Base-by-base conservation (phyloP, 352 stramenopile species). In the Elongisporangium prolatum region DNA sequence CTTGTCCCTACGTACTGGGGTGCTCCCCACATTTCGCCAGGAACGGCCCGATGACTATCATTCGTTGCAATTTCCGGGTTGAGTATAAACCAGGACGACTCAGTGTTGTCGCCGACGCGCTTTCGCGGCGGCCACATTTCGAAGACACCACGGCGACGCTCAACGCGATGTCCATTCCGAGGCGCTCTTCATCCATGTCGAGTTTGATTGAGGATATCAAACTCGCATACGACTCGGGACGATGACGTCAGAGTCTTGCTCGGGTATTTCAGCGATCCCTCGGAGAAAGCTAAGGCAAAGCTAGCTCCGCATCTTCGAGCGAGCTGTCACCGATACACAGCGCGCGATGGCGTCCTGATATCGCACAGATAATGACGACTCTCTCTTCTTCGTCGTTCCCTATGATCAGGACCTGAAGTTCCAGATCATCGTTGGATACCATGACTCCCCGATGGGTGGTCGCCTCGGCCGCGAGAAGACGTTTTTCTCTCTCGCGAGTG, bases 1-100 rank as follows among this genome's bases (percentile, higher is more conserved):
- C 56, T 25, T 75, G n/a, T n/a, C 61, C 0, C 24, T 70, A 24
- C 52, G 59, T 34, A 67, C 55, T 8, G 55, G 59, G 22, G 58
- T 54, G 1, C 56, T 18, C 64, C 53, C 17, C 56, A 58, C 24
- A 48, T 71, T 50, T 63, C 54, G 17, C 51, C 70, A 18, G 56
- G 62, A 13, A 72, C 68, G 66, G 52, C 48, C 9, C 21, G 63
- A 13, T 74, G 66, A 52, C 38, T 72, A 1, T 60, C 63, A 3
- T 74, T 70, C 55, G 71, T 77, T 52, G 38, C 61, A 73, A 67
- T 21, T 67, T 71, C n/a, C 17, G 47, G 21, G 52, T 68, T 24
- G 59, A 74, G 38, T 74, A 71, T 37, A 70, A 77, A 38, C 55
- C 56, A 0, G 61, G 63, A 2, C 44, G 24, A 10, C 21, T 57